Evolutionary conservation across 352 stramenopile genomes (phyloP), one percentile per base, ranked within the genome.

Genomic region (Globisporangium cederbergense): DNA sequence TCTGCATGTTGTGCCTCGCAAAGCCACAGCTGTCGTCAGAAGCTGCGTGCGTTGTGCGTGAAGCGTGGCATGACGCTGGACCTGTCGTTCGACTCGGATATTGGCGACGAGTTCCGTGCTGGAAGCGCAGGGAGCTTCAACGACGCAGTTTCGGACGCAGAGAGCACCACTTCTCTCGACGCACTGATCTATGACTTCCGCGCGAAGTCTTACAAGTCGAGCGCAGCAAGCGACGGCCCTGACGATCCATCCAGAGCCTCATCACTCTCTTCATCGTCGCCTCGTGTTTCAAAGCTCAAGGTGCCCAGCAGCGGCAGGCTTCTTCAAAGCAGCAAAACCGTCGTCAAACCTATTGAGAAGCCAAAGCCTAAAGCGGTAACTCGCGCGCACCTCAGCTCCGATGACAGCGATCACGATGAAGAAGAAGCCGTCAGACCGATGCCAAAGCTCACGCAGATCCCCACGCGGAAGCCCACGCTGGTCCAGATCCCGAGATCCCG

Each of bases 131-230:
- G 36, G 59, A 34, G 14, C 25, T 58, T 53, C 22, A 40, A 25
- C 30, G 47, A 47, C 51, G 56, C 10, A 49, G 50, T 14, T 36
- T 49, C 32, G 11, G 45, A 56, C 30, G 52, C 4, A 0, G 58
- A 70, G 16, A 22, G 65, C 16, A 66, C 66, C 30, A 60, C 66
- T 25, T 87, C 79, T 18, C 67, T 88, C 9, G 75, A 84, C 49
- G 70, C 74, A 20, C 67, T 88, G 40, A 84, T 88, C 60, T 74
- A 68, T 14, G 69, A 70, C 34, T 88, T 88, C 50, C 67, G 73
- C 0, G 65, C 76, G 22, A 84, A 75, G 40, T 64, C 75, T 10
- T 66, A 68, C 6, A 54, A 55, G 16, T 36, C 53, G 14, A 58
- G 7, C 13, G 14, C 42, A 52, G 43, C n/a, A 16, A 65, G 47